Conservation (phyloP, 805 yeast genomes). For the Candida koratica region DNA sequence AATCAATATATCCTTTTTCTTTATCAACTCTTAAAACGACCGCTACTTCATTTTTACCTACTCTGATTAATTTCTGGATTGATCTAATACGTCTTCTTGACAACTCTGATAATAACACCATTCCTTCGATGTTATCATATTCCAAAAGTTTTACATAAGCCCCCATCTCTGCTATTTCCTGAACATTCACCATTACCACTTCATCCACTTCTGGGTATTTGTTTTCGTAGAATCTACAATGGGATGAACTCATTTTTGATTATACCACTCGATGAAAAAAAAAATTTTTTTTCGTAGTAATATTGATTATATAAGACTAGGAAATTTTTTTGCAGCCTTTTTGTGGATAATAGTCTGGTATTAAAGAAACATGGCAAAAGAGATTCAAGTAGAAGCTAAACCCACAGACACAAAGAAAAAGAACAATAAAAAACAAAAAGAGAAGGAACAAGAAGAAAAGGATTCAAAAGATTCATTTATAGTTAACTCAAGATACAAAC, state of each 20-base stretch:
- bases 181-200: constrained; percentile 98
- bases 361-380: too few species aligned
- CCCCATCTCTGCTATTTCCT: constrained; percentile 98
- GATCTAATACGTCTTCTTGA: constrained; percentile 99
- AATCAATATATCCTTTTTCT: constrained; percentile 96
- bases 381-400: too few species aligned
- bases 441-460: background rate
- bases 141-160: constrained; percentile 95
- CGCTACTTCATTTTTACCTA: constrained; percentile 97
- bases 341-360: constrained; percentile 5
- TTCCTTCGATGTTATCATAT: constrained; percentile 97
- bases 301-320: constrained; percentile 3
- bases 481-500: constrained; percentile 56
- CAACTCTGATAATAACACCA: constrained; percentile 92
- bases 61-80: constrained; percentile 94
- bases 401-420: background rate
- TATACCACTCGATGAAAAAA: constrained; percentile 4
- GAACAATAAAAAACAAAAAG: too few species aligned
- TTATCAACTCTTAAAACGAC: constrained; percentile 97
- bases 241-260: constrained; percentile 67
- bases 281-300: background rate
- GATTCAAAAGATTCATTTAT: constrained; percentile 36
- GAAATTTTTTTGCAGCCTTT: constrained; percentile 5
- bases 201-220: constrained; percentile 98
- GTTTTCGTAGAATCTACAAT: constrained; percentile 96